Conservation (phyloP, 129 eudicot species). For the Artemisia argyi region DNA sequence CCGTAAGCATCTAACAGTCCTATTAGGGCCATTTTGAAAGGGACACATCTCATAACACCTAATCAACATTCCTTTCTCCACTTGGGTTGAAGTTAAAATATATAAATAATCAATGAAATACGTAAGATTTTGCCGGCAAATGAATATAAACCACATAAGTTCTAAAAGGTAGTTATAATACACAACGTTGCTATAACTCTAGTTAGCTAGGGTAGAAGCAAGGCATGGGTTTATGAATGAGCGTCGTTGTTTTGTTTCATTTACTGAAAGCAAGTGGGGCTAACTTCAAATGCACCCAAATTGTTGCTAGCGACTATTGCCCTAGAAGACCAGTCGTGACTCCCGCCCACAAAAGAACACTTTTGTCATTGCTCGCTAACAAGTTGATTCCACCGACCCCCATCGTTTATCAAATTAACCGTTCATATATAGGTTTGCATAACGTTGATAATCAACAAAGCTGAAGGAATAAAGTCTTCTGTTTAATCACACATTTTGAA, state of each 20-base stretch:
- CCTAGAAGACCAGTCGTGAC: conserved; percentile 15
- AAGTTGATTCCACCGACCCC: conserved; percentile 31
- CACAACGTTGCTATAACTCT: conserved; percentile 2
- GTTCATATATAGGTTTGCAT: too few relatives aligned
- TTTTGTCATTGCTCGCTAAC: conserved; percentile 29
- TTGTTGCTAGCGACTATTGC: conserved; percentile 16
- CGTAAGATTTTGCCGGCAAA: conserved; percentile 37
- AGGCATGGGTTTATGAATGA: conserved; percentile 6
- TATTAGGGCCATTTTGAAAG: conserved; percentile 12
- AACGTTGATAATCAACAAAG: too few relatives aligned
- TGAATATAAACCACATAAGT: conserved; percentile 39
- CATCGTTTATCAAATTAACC: conserved; percentile 4
- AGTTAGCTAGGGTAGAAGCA: conserved; percentile 15
- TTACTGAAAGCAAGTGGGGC: conserved; percentile 19
- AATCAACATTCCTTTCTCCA: conserved; percentile 28
- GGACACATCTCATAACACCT: conserved; percentile 13
- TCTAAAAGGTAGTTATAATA: conserved; percentile 29
- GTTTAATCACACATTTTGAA: too few relatives aligned
- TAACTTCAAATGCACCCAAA: conserved; percentile 16
- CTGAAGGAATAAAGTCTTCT: too few relatives aligned
- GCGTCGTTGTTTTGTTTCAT: conserved; percentile 25
- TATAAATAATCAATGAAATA: conserved; percentile 3
- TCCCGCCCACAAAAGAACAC: conserved; percentile 32
- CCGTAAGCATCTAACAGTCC: background rate
- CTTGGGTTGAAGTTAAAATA: conserved; percentile 22